Evolutionary conservation across 2,329 filamentous ascomycete genomes (phyloP), one percentile per base, ranked within the genome.

Genomic region (Leptographium galeiforme): DNA sequence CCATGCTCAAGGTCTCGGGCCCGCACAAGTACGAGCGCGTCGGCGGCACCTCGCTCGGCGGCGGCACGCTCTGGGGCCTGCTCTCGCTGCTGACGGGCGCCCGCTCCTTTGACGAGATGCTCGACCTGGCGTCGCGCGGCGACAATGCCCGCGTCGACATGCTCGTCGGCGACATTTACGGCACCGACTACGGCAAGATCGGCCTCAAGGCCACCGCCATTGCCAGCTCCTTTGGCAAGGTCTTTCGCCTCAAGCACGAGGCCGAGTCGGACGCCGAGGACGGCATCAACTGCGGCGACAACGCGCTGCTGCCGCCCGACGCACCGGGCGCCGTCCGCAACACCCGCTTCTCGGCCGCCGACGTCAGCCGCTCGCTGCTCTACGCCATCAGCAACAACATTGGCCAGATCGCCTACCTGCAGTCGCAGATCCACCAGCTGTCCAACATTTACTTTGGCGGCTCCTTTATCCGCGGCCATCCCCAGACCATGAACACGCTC

Each of bases 341-440:
- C 46, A 59, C 67, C 4, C 74, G 77, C 55, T 97, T 96, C 68
- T 81, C 79, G 18, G 76, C 81, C 39, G 82, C 89, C 64, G 93
- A 98, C 67, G 88, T 98, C 58, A 93, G 88, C 30, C 78, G 91
- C 36, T 95, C 89, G 48, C 76, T 98, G 18, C 79, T 98, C 0
- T 98, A 95, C 69, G 93, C 93, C 30, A 89, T 97, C 61, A 91
- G 86, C 66, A 97, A 97, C 73, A 97, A 97, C 69, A 96, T 97
- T 58, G 93, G 93, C 16, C 93, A 98, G 71, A 95, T 98, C 61
- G 89, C 93, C 45, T 96, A 93, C 67, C 75, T 98, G n/a, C 93
- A 97, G 66, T 93, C 89, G 7, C 90, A 96, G 66, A 93, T 95
- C 64, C 91, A 98, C 70, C 80, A 85, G 47, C 75, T 97, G 32